These are phyloP conservation scores for Aspergillus asperescens DNA, from an alignment of 495 filamentous ascomycete species.

Conservation along the genomic window DNA sequence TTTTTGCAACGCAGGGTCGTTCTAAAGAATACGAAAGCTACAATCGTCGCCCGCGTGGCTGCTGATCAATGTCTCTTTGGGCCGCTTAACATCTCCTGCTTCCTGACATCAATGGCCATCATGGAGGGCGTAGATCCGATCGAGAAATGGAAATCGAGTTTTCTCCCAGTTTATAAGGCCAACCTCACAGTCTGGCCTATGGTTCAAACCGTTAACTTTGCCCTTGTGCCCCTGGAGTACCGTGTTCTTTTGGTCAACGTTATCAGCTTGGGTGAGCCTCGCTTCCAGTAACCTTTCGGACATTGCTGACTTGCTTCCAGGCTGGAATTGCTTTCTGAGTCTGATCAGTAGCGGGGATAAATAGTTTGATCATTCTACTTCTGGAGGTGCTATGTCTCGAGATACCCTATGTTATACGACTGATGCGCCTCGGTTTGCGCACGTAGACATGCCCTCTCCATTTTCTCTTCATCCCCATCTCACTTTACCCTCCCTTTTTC, in stretches of 20 bases:
- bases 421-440: background rate
- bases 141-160: conserved; percentile 67
- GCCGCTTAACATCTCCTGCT: conserved; percentile 70
- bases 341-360: conserved; percentile 62
- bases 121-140: conserved; percentile 71
- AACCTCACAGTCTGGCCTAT: conserved; percentile 93
- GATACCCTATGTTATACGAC: conserved; percentile 23
- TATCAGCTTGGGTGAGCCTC: conserved; percentile 61
- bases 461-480: background rate
- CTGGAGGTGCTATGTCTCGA: conserved; percentile 14
- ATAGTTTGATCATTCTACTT: conserved; percentile 13
- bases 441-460: background rate
- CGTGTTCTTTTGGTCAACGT: conserved; percentile 86
- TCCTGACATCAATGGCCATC: conserved; percentile 79
- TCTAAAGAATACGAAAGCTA: conserved; percentile 57
- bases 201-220: conserved; percentile 89
- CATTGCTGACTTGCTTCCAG: conserved; percentile 39
- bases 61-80: conserved; percentile 86
- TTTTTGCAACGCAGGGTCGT: conserved; percentile 67
- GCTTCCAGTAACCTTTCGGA: background rate
- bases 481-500: background rate
- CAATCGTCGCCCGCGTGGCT: conserved; percentile 75
- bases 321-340: conserved; percentile 97
- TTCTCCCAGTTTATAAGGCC: conserved; percentile 61
- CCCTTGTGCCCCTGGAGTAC: conserved; percentile 79